Conservation (phyloP, 441 rosid genomes). For the Biscutella laevigata region DNA sequence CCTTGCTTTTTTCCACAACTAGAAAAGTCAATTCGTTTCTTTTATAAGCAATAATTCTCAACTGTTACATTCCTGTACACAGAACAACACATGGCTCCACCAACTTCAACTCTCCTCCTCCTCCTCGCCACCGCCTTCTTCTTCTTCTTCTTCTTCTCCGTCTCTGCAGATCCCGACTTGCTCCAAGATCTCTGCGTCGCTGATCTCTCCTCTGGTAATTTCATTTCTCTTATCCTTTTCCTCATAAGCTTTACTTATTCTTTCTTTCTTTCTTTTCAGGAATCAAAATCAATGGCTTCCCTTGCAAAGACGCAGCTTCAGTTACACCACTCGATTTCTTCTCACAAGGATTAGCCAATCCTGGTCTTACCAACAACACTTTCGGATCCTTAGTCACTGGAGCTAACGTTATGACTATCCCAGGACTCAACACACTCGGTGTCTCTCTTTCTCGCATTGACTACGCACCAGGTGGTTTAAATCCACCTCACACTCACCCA, state of each 20-base stretch:
- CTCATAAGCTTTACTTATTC: not conserved
- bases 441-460: conserved; percentile 59
- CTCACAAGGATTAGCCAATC: conserved; percentile 46
- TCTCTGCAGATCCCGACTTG: conserved; percentile 48
- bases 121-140: conserved; percentile 16
- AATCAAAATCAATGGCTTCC: conserved; percentile 52
- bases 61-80: too few species aligned
- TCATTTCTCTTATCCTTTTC: not conserved
- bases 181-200: too few species aligned
- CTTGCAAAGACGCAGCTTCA: conserved; percentile 46
- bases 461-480: conserved; percentile 50
- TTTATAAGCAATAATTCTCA: conserved; percentile 18
- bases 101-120: conserved; percentile 8
- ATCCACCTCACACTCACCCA: conserved; percentile 81
- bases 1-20: conserved; percentile 1
- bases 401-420: conserved; percentile 59
- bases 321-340: conserved; percentile 44
- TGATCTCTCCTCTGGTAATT: conserved; percentile 41
- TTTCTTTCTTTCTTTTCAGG: conserved; percentile 18
- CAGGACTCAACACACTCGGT: conserved; percentile 73
- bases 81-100: conserved; percentile 21
- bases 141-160: conserved; percentile 14
- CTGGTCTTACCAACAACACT: conserved; percentile 46
- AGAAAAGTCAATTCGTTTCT: too few species aligned
- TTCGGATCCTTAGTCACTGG: conserved; percentile 47